These are phyloP conservation scores for Pisolithus tinctorius DNA, from an alignment of 768 basidiomycete genomes.

Conservation along the genomic window DNA sequence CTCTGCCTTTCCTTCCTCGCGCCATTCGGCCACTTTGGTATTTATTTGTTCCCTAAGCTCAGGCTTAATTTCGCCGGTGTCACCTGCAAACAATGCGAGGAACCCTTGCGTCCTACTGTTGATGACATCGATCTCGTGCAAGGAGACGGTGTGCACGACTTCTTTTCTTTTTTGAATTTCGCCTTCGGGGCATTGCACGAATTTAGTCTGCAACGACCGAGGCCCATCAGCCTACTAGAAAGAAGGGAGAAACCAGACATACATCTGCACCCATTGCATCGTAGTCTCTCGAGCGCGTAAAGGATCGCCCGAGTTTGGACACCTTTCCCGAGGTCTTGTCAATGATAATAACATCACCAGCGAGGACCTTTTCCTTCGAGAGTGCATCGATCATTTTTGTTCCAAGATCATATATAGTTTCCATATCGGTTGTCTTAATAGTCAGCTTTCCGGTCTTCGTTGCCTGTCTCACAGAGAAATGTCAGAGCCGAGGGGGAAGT, in stretches of 20 bases:
- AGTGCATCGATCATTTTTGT: slow-evolving; percentile 99
- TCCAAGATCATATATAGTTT: slow-evolving; percentile 97
- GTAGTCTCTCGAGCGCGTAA: slow-evolving; percentile 95
- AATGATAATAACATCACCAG: slow-evolving; percentile 92
- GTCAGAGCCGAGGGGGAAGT: neutral
- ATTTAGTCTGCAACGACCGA: slow-evolving; percentile 69
- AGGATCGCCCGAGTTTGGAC: slow-evolving; percentile 91
- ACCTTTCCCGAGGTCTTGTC: slow-evolving; percentile 98
- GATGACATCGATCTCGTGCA: slow-evolving; percentile 99
- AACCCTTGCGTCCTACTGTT: slow-evolving; percentile 98
- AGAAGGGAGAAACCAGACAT: slow-evolving; percentile 26
- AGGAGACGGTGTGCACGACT: slow-evolving; percentile 92
- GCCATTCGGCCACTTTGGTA: slow-evolving; percentile 93
- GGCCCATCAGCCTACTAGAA: neutral
- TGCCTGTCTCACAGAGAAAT: slow-evolving; percentile 46
- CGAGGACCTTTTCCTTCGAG: slow-evolving; percentile 93
- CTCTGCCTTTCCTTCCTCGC: slow-evolving; percentile 97
- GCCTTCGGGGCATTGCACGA: slow-evolving; percentile 96
- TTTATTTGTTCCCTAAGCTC: slow-evolving; percentile 96
- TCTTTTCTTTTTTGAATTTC: slow-evolving; percentile 98
- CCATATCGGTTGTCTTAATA: slow-evolving; percentile 99
- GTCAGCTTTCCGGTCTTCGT: slow-evolving; percentile 97
- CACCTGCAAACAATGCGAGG: slow-evolving; percentile 89
- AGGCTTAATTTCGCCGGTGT: slow-evolving; percentile 98
- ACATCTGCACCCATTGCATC: slow-evolving; percentile 99